Conservation (phyloP, 441 rosid genomes). For the Hura crepitans region DNA sequence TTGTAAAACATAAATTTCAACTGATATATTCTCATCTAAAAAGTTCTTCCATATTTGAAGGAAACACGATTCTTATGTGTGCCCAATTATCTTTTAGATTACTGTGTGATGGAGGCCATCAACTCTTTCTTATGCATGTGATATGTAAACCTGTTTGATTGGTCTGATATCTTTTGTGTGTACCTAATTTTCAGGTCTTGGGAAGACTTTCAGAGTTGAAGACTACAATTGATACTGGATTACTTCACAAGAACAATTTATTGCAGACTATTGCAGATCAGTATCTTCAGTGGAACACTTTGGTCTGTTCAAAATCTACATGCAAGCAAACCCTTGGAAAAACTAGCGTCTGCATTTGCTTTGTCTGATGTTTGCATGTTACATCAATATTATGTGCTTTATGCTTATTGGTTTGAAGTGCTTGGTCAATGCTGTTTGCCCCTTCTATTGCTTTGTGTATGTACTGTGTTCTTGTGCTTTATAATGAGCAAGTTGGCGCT, state of each 20-base stretch:
- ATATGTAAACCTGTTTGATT: slow-evolving; percentile 1
- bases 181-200: slow-evolving; percentile 48
- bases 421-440: background rate
- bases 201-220: slow-evolving; percentile 68
- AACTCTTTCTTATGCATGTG: background rate
- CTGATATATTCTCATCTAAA: background rate
- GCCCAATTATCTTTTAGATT: background rate
- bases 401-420: background rate
- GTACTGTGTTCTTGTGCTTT: background rate
- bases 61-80: background rate
- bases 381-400: background rate
- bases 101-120: background rate
- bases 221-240: slow-evolving; percentile 65
- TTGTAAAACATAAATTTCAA: background rate
- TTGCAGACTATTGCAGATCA: slow-evolving; percentile 62
- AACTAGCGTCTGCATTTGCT: background rate
- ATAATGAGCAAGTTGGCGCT: background rate
- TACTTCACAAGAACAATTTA: slow-evolving; percentile 51
- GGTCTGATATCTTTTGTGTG: background rate
- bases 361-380: background rate
- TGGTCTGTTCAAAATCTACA: slow-evolving; percentile 42
- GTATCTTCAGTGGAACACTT: slow-evolving; percentile 66
- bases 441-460: background rate
- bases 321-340: background rate
- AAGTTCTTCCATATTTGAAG: background rate